Evolutionary conservation across 345 rosid species (phyloP).

Genomic region (Punica granatum): DNA sequence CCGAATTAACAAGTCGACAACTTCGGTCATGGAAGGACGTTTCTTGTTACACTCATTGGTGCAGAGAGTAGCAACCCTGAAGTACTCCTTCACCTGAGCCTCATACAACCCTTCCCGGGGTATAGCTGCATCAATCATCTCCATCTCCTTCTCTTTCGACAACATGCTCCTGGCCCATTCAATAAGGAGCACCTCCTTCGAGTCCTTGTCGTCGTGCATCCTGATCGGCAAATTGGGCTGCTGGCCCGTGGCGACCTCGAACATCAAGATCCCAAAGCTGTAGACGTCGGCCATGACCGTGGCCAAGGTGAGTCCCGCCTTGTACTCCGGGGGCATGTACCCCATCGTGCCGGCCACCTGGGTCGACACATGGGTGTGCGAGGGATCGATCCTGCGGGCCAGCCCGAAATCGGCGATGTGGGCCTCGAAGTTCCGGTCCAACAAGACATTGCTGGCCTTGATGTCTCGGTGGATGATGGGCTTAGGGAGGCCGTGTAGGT

Average conservation of each 20-base stretch:
- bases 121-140: neutral
- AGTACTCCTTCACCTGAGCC: constrained; percentile 4
- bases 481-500: constrained; percentile 51
- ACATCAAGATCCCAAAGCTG: constrained; percentile 76
- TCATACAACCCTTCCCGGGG: neutral
- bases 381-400: constrained; percentile 41
- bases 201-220: constrained; percentile 21
- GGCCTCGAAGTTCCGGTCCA: constrained; percentile 50
- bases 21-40: constrained; percentile 5
- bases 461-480: constrained; percentile 86
- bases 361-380: constrained; percentile 75
- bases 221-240: constrained; percentile 57
- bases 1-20: neutral
- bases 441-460: constrained; percentile 68
- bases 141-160: neutral
- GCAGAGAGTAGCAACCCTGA: neutral
- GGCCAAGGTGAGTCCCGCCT: constrained; percentile 60
- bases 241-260: constrained; percentile 51
- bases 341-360: constrained; percentile 95
- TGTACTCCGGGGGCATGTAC: constrained; percentile 96
- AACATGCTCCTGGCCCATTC: constrained; percentile 2
- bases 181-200: constrained; percentile 35
- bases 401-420: constrained; percentile 86
- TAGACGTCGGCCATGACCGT: constrained; percentile 63
- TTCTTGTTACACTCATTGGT: constrained; percentile 11